Base-by-base conservation (phyloP, 805 yeast genomes). In the Wickerhamiella dianesei region DNA sequence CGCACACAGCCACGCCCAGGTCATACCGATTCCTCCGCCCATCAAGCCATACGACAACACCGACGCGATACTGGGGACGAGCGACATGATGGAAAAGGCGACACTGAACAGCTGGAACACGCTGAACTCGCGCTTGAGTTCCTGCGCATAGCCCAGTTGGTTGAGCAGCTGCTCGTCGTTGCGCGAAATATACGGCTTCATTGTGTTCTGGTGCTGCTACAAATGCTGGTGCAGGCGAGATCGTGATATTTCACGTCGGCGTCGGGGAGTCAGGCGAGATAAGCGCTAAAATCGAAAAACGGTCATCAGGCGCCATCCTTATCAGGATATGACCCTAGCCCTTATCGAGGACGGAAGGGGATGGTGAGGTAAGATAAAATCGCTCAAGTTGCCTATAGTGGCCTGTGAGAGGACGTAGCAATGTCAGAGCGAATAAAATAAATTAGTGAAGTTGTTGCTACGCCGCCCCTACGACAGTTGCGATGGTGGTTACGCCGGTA, bases 1-100 rank as follows among this genome's bases (percentile, higher is more conserved):
- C 22, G 83, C 71, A 13, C 75, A 58, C 40, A 77, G 62, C 88
- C 88, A 82, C 41, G 85, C 83, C 88, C 88, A 82, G 2, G 79
- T 67, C 44, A 78, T 69, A 2, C 80, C 76, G 12, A 72, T 77
- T 0, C 84, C 77, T 3, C 87, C 87, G 0, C 80, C 76, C 21
- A 73, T 62, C 8, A 80, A 62, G 18, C 80, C 80, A 45, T 69
- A 67, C 4, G 65, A 66, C 25, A 79, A 58, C 21, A 72, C 68
- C 1, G 82, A 73, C 0, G 82, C 73, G 45, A 79, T 76, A 9
- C 80, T 73, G 6, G 67, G 67, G 39, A 80, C 64, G 43, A 80
- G 62, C 8, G 85, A 82, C 85, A 81, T 80, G 58, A 81, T 79
- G 17, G 79, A 72, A 57, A 78, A 80, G 2, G 85, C 82, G 48